Evolutionary conservation across 306 rosid species (phyloP).

Genomic region (Fragaria nilgerrensis): DNA sequence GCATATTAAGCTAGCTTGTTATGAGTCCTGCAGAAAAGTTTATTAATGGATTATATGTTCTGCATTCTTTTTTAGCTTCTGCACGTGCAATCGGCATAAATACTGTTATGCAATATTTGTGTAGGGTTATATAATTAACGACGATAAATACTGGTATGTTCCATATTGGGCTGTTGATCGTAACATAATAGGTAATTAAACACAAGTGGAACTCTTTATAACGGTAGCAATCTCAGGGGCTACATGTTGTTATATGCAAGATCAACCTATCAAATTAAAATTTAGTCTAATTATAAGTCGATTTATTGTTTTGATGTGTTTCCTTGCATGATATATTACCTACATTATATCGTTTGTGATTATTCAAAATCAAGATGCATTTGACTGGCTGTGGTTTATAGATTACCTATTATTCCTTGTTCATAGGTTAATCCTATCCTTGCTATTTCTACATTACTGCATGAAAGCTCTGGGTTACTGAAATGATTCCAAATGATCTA

Average conservation of each 20-base stretch:
- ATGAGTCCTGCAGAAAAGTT: too few relatives aligned
- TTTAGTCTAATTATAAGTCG: not conserved
- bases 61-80: not conserved
- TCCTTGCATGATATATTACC: not conserved
- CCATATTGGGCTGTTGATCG: not conserved
- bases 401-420: not conserved
- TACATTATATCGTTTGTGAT: not conserved
- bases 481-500: not conserved
- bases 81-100: too few relatives aligned
- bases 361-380: not conserved
- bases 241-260: not conserved
- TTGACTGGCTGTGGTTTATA: not conserved
- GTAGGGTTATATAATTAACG: not conserved
- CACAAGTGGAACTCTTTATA: not conserved
- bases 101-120: not conserved
- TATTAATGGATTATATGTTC: not conserved
- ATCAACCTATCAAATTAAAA: not conserved
- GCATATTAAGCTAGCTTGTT: too few relatives aligned
- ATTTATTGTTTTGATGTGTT: not conserved
- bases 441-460: too few relatives aligned
- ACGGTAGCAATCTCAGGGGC: not conserved
- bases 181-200: not conserved
- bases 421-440: not conserved
- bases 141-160: not conserved
- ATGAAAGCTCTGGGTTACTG: not conserved